Base-by-base conservation (phyloP, 2,329 filamentous ascomycete species). In the Scedosporium boydii region DNA sequence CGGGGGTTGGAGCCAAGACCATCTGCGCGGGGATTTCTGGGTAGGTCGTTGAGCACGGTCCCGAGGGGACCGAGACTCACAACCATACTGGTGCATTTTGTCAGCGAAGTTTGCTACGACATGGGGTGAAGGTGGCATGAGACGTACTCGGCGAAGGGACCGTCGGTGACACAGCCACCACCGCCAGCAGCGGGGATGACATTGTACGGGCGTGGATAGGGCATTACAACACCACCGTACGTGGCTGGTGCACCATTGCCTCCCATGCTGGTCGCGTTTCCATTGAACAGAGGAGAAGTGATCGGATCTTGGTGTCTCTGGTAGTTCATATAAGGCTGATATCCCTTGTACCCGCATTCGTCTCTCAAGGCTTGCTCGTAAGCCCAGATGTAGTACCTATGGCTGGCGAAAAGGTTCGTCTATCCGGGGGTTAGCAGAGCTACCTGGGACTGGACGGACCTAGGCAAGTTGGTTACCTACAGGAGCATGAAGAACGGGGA, bases 141-240 rank as follows among this genome's bases (percentile, higher is more conserved):
- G 23, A 58, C 53, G 18, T 62, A 62, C 60, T 77, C 70, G 29
- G 69, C 70, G n/a, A 84, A 77, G 1, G 83, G 83, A 0, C 82
- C 82, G 0, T 72, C 74, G 14, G 69, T 73, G 2, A 86, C 74
- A 67, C 82, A 85, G 26, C 83, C 84, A 46, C 84, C 83, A 3
- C 84, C 84, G 2, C 72, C 73, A 6, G 81, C 83, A 0, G 80
- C 73, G 0, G 79, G 77, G 9, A 80, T 66, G 9, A 58, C 41
- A 23, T 62, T 62, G 29, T 64, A 64, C 23, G 70, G 41, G 1
- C 67, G 62, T n/a, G 66, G 67, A 7, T 70, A 65, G 1, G 68
- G 66, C 38, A 65, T 75, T 12, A 64, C 64, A 51, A 66, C 66
- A 29, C 67, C 75, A 12, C 64, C 2, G 68, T 62, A 5, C 70